Evolutionary conservation across 2,329 filamentous ascomycete species (phyloP).

Genomic region (Phaeosphaeriaceae sp.): DNA sequence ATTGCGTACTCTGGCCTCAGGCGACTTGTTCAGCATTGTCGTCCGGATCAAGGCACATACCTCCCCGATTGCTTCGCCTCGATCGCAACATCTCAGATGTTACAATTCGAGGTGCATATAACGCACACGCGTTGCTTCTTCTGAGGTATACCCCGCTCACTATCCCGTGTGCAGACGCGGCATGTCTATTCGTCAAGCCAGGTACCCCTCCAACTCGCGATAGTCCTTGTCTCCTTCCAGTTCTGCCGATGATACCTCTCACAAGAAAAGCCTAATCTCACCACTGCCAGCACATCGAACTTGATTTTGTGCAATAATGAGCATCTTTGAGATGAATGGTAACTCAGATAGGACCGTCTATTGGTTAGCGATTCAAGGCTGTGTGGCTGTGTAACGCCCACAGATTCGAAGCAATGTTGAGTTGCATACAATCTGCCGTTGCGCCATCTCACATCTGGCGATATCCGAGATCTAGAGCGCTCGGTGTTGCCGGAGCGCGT

Average conservation of each 20-base stretch:
- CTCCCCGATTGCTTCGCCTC: background rate
- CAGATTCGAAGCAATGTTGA: background rate
- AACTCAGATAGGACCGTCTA: background rate
- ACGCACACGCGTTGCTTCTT: background rate
- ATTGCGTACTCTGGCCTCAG: too few relatives aligned
- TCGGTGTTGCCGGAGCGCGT: constrained; percentile 2
- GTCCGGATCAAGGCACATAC: background rate
- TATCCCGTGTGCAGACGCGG: constrained; percentile 1
- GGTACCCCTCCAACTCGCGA: background rate
- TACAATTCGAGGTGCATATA: background rate
- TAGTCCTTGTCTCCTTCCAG: background rate
- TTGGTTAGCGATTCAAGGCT: background rate
- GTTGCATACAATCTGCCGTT: background rate
- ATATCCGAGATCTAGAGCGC: constrained; percentile 1
- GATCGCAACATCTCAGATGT: background rate
- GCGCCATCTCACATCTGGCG: background rate
- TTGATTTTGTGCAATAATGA: background rate
- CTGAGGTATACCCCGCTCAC: background rate
- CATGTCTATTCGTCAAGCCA: background rate
- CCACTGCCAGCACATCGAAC: background rate
- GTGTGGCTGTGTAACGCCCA: background rate
- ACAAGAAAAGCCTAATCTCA: background rate
- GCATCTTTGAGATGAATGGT: background rate
- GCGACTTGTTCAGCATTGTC: too few relatives aligned
- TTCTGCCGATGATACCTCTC: background rate